Evolutionary conservation across 495 filamentous ascomycete genomes (phyloP).

Genomic region (Venustampulla echinocandica): DNA sequence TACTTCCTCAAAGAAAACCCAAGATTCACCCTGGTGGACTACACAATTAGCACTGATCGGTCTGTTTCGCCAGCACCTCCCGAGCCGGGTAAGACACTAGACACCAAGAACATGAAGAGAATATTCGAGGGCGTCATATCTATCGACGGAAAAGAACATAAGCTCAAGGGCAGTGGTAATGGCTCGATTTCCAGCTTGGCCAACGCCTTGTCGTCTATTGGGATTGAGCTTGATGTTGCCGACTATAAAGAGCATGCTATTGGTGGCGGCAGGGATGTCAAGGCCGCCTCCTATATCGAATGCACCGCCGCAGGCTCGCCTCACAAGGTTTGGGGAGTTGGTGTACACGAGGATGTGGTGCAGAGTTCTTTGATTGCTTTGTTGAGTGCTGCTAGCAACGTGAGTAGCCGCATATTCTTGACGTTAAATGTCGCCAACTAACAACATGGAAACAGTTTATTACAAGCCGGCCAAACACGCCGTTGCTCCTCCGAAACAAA

Average conservation of each 20-base stretch:
- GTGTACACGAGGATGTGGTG: slow-evolving; percentile 90
- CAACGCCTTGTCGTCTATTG: slow-evolving; percentile 70
- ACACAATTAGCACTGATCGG: slow-evolving; percentile 81
- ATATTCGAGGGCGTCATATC: slow-evolving; percentile 81
- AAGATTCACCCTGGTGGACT: slow-evolving; percentile 82
- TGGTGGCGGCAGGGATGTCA: slow-evolving; percentile 67
- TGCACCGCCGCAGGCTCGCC: slow-evolving; percentile 63
- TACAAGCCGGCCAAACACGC: slow-evolving; percentile 45
- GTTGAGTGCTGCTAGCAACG: slow-evolving; percentile 78
- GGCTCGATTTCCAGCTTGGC: slow-evolving; percentile 86
- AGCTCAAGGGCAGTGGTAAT: slow-evolving; percentile 72
- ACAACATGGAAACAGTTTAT: slow-evolving; percentile 42
- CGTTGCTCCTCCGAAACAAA: slow-evolving; percentile 37
- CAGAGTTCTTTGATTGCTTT: slow-evolving; percentile 87
- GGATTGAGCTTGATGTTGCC: slow-evolving; percentile 82
- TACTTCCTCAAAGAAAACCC: slow-evolving; percentile 79
- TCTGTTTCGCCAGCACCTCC: slow-evolving; percentile 66
- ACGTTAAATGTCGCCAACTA: not conserved
- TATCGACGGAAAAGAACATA: slow-evolving; percentile 72
- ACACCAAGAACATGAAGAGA: slow-evolving; percentile 69
- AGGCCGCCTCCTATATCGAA: slow-evolving; percentile 91
- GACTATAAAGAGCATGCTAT: slow-evolving; percentile 98
- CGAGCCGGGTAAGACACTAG: slow-evolving; percentile 57
- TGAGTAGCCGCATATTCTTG: slow-evolving; percentile 39
- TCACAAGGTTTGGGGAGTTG: slow-evolving; percentile 86